Conservation (phyloP, 1,139 yeast species). For the Nematodospora anomalae region DNA sequence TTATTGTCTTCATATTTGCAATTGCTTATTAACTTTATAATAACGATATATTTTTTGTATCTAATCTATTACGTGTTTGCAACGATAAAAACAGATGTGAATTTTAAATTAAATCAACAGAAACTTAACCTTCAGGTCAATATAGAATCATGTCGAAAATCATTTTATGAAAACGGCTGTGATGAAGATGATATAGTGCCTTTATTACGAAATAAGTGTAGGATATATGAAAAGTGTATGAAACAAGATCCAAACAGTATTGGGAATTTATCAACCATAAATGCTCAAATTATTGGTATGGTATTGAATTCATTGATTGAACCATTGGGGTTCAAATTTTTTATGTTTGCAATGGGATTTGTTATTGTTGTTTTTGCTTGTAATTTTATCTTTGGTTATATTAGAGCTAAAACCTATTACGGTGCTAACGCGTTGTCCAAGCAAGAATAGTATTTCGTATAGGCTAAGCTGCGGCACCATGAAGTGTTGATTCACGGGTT, state of each 20-base stretch:
- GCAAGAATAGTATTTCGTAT: no score
- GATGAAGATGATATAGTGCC: slow-evolving; percentile 57
- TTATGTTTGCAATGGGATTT: slow-evolving; percentile 38
- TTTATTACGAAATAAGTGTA: slow-evolving; percentile 56
- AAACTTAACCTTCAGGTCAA: slow-evolving; percentile 37
- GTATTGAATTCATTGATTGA: slow-evolving; percentile 63
- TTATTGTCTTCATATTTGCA: slow-evolving; percentile 61
- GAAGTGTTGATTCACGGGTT: no score
- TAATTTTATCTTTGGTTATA: slow-evolving; percentile 46
- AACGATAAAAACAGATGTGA: slow-evolving; percentile 55
- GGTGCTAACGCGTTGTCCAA: no score
- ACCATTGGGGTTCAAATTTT: slow-evolving; percentile 60
- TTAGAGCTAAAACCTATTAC: slow-evolving; percentile 46
- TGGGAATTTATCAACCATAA: slow-evolving; percentile 49
- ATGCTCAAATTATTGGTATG: slow-evolving; percentile 65
- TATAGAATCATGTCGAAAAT: slow-evolving; percentile 49
- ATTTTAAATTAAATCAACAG: slow-evolving; percentile 44
- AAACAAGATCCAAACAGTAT: slow-evolving; percentile 48
- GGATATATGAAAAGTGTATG: slow-evolving; percentile 65
- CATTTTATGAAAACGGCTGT: slow-evolving; percentile 57
- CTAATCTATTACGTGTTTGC: slow-evolving; percentile 42
- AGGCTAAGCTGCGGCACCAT: no score
- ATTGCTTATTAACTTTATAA: slow-evolving; percentile 45
- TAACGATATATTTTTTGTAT: slow-evolving; percentile 44
- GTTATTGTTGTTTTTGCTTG: slow-evolving; percentile 33